Evolutionary conservation across 257 asterid species (phyloP).

Genomic region (Solanum tacnaense): DNA sequence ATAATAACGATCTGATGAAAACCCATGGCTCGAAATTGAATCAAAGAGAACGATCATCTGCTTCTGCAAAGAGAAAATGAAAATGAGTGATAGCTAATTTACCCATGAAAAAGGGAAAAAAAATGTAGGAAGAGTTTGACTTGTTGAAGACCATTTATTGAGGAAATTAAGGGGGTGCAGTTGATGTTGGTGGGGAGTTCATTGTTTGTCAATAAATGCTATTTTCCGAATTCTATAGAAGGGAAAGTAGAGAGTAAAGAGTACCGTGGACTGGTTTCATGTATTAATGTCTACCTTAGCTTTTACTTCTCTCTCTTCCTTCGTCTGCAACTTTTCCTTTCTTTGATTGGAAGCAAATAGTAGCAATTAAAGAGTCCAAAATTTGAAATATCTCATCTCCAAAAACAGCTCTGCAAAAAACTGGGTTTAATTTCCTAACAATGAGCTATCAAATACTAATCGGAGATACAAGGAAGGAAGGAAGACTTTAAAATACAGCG

Average conservation of each 20-base stretch:
- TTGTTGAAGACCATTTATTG: slow-evolving; percentile 14
- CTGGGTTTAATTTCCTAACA: background rate
- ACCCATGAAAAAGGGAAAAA: background rate
- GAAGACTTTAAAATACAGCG: background rate
- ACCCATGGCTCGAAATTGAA: background rate
- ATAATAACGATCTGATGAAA: slow-evolving; percentile 3
- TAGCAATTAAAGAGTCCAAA: background rate
- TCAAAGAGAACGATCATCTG: background rate
- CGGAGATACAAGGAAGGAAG: background rate
- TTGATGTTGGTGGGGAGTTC: slow-evolving; percentile 27
- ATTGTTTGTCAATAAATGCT: slow-evolving; percentile 23
- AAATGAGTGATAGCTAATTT: background rate
- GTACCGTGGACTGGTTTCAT: slow-evolving; percentile 1
- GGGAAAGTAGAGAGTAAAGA: background rate
- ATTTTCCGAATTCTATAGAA: background rate
- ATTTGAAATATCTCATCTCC: background rate
- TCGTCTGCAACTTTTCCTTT: background rate
- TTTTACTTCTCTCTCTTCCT: background rate
- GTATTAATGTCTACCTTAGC: background rate
- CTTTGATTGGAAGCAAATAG: background rate
- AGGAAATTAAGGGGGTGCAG: slow-evolving; percentile 16
- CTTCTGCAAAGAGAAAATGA: background rate
- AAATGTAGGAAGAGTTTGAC: slow-evolving; percentile 9
- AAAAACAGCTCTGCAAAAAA: background rate
- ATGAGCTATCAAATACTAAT: background rate